phyloP scores from a whole-genome alignment of 495 filamentous ascomycete species.

The Tuber melanosporum region DNA sequence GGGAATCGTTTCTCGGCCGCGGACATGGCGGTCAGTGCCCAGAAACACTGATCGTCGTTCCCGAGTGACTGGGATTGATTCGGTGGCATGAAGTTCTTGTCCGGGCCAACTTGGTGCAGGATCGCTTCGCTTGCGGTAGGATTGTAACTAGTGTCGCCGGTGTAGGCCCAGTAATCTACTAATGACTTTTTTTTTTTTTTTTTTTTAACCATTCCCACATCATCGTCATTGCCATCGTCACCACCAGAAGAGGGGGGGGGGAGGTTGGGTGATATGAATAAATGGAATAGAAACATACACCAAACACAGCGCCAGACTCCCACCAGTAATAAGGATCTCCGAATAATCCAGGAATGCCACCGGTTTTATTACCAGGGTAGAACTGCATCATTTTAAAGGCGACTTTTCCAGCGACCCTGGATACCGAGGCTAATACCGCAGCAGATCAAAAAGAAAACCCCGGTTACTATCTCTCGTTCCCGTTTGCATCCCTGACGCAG shows the following conservation, averaged over 20 bases:
- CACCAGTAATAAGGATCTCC: slow-evolving; percentile 60
- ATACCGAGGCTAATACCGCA: slow-evolving; percentile 54
- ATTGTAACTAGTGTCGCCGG: slow-evolving; percentile 68
- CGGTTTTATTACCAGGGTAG: slow-evolving; percentile 60
- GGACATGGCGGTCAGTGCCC: slow-evolving; percentile 74
- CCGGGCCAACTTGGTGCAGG: slow-evolving; percentile 61
- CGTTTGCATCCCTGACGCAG: background rate
- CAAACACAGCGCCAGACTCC: slow-evolving; percentile 51
- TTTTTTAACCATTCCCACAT: background rate
- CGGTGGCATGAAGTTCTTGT: slow-evolving; percentile 66
- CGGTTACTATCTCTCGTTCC: background rate
- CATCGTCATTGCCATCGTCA: background rate
- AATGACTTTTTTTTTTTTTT: slow-evolving; percentile 45
- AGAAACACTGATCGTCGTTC: slow-evolving; percentile 82
- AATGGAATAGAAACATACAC: slow-evolving; percentile 16
- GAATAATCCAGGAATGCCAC: slow-evolving; percentile 55
- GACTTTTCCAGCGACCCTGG: slow-evolving; percentile 53
- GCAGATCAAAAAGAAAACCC: background rate
- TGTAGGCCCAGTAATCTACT: slow-evolving; percentile 79
- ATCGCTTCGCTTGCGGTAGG: slow-evolving; percentile 60
- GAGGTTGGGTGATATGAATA: background rate
- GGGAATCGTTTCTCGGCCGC: slow-evolving; percentile 75
- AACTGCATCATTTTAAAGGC: slow-evolving; percentile 62
- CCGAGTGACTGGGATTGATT: slow-evolving; percentile 68
- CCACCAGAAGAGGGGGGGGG: background rate